phyloP scores from a whole-genome alignment of 345 rosid species.

The Populus nigra region DNA sequence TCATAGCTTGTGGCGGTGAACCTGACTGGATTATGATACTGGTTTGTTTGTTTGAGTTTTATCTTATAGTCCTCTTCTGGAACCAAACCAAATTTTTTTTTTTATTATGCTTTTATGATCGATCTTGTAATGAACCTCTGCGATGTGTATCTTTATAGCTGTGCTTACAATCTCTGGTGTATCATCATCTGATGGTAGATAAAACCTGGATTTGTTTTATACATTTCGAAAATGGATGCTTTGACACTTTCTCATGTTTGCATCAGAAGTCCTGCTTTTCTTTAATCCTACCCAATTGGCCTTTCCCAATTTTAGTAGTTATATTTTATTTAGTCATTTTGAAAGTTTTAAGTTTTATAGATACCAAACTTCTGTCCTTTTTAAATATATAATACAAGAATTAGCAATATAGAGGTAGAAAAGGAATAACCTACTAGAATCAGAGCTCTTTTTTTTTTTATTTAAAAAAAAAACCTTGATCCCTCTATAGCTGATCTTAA shows the following conservation, averaged over 20 bases:
- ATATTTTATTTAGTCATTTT: too few species aligned
- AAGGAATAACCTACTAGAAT: too few species aligned
- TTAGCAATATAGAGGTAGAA: too few species aligned
- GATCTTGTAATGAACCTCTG: conserved; percentile 5
- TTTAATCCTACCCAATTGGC: neutral
- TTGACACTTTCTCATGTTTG: neutral
- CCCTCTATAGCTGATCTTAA: too few species aligned
- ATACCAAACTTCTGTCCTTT: too few species aligned
- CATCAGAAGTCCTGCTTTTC: neutral
- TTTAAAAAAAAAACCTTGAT: too few species aligned
- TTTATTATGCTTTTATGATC: neutral
- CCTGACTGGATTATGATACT: conserved; percentile 19
- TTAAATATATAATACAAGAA: too few species aligned
- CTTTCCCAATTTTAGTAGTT: too few species aligned
- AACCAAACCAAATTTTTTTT: neutral
- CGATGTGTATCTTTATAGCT: conserved; percentile 1
- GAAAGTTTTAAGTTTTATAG: too few species aligned
- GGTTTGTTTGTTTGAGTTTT: conserved; percentile 16
- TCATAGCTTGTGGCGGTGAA: conserved; percentile 23
- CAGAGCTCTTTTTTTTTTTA: too few species aligned
- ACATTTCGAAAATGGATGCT: neutral
- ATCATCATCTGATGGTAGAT: conserved; percentile 17
- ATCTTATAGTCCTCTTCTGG: neutral
- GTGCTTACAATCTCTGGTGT: conserved; percentile 3
- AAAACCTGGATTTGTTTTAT: neutral